phyloP scores from a whole-genome alignment of 2,329 filamentous ascomycete species.

The Talaromyces sp. region DNA sequence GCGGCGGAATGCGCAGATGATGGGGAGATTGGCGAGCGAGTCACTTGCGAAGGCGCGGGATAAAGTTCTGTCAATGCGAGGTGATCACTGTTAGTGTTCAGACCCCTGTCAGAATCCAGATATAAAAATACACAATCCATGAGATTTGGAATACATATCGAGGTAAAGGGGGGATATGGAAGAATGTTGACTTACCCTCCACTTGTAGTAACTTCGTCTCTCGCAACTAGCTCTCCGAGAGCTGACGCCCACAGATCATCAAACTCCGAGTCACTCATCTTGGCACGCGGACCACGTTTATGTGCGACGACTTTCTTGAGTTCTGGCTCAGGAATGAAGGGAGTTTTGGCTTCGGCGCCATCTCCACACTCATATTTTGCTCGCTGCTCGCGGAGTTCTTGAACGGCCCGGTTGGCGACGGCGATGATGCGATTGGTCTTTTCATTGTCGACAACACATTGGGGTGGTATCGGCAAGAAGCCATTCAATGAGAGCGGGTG shows the following conservation, averaged over 20 bases:
- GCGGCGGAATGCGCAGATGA: constrained; percentile 55
- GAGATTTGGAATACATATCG: constrained; percentile 20
- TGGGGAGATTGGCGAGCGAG: constrained; percentile 86
- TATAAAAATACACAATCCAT: constrained; percentile 17
- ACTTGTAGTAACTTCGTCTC: constrained; percentile 58
- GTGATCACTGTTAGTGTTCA: constrained; percentile 78
- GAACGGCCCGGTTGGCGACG: constrained; percentile 82
- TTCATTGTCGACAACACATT: constrained; percentile 91
- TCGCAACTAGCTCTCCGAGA: constrained; percentile 48
- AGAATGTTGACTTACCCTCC: constrained; percentile 54
- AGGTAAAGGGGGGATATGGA: constrained; percentile 20
- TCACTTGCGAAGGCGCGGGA: constrained; percentile 70
- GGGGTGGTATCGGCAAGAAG: constrained; percentile 77
- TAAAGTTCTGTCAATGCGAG: constrained; percentile 69
- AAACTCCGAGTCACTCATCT: constrained; percentile 83
- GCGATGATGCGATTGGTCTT: constrained; percentile 82
- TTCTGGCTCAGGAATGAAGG: constrained; percentile 65
- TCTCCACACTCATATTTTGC: constrained; percentile 89
- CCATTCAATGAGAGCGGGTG: constrained; percentile 82
- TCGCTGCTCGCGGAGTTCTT: constrained; percentile 77
- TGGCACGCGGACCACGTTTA: constrained; percentile 64
- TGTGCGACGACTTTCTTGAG: constrained; percentile 72
- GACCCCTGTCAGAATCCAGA: constrained; percentile 50
- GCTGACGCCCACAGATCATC: constrained; percentile 67
- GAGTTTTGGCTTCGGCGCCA: constrained; percentile 56